A percentile compares a stretch with the other conserved stretches of the same genome.
These are phyloP conservation scores for Babesia bovis DNA, from an alignment of 169 alveolate species.

Conservation along the genomic window DNA sequence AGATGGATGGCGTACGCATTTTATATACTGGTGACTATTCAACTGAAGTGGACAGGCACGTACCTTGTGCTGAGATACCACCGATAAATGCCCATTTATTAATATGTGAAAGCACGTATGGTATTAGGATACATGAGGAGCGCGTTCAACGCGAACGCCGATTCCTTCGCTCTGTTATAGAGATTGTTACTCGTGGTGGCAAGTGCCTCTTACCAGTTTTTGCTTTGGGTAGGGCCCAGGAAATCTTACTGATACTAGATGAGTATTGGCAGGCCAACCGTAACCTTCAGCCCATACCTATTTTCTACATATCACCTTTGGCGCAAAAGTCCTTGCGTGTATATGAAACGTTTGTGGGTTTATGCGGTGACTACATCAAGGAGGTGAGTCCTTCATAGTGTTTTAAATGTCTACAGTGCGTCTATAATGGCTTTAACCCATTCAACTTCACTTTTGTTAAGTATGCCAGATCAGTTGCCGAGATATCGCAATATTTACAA, in stretches of 20 bases:
- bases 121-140: conserved; percentile 95
- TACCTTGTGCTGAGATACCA: conserved; percentile 95
- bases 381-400: conserved; percentile 68
- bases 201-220: conserved; percentile 94
- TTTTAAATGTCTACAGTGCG: conserved; percentile 44
- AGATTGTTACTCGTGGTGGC: conserved; percentile 85
- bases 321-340: conserved; percentile 92
- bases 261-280: conserved; percentile 94
- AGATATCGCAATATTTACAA: conserved; percentile 58
- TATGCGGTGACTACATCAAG: conserved; percentile 92
- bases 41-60: conserved; percentile 94
- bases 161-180: conserved; percentile 82
- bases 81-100: conserved; percentile 93
- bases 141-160: conserved; percentile 92
- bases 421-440: conserved; percentile 87
- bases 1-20: conserved; percentile 94
- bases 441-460: conserved; percentile 88
- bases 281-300: conserved; percentile 89
- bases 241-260: conserved; percentile 91
- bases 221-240: conserved; percentile 94
- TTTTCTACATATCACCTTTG: conserved; percentile 93
- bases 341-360: conserved; percentile 92
- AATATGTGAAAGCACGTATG: conserved; percentile 97
- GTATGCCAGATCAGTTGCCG: conserved; percentile 80
- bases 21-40: conserved; percentile 99